Percentiles rank a stretch among this genome's conserved stretches.
Evolutionary conservation across 352 stramenopile genomes (phyloP).

Genomic region (Phytophthora tubulina): DNA sequence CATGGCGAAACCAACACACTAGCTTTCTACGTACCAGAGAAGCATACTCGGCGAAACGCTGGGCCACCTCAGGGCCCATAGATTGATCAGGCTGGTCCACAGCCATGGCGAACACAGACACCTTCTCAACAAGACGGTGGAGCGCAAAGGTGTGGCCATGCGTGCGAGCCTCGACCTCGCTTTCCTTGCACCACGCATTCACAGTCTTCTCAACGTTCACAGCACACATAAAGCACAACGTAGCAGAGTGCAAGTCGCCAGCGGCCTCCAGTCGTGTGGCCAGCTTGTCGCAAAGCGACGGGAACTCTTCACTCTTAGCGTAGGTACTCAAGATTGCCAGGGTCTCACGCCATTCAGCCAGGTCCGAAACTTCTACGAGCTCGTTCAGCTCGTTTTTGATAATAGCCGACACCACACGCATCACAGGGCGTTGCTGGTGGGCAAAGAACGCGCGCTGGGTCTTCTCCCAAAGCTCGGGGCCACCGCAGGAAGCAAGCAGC

Average conservation of each 20-base stretch:
- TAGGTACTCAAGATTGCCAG: constrained; percentile 98
- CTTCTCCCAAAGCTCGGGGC: constrained; percentile 95
- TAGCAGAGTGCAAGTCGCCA: constrained; percentile 92
- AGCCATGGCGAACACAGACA: constrained; percentile 94
- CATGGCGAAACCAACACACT: not conserved
- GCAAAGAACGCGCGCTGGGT: constrained; percentile 97
- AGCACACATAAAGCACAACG: constrained; percentile 98
- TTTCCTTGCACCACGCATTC: constrained; percentile 92
- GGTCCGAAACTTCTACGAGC: constrained; percentile 90
- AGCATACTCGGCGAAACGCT: constrained; percentile 94
- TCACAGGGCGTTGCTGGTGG: constrained; percentile 91
- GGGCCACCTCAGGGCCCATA: constrained; percentile 89
- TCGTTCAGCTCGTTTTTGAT: constrained; percentile 94
- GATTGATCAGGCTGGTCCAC: constrained; percentile 86
- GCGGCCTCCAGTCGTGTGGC: constrained; percentile 92
- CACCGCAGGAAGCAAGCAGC: constrained; percentile 93
- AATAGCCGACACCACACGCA: constrained; percentile 96
- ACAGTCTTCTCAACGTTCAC: constrained; percentile 91
- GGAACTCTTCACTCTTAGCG: constrained; percentile 97
- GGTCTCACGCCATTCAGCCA: constrained; percentile 97
- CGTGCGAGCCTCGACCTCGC: constrained; percentile 77
- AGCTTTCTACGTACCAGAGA: constrained; percentile 24
- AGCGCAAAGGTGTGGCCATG: constrained; percentile 85
- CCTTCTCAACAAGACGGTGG: constrained; percentile 97
- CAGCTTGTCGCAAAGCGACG: constrained; percentile 94